Conservation (phyloP, 2,329 filamentous ascomycete genomes). For the Colletotrichum zoysiae region DNA sequence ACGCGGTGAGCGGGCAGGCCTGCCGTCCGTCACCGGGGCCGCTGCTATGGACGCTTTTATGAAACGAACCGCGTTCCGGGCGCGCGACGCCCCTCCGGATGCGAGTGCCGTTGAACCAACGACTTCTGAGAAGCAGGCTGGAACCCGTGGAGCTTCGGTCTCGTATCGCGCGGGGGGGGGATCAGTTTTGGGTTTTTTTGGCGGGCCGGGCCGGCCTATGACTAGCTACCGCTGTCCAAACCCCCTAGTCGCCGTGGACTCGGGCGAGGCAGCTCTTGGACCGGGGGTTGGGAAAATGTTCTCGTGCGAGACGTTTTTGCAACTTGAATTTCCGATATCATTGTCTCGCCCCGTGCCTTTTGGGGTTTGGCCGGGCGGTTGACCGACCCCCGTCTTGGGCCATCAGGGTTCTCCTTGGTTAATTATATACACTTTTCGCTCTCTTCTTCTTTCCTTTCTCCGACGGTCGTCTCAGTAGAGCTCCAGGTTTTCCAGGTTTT, state of each 20-base stretch:
- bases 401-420: slow-evolving; percentile 11
- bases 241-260: not conserved
- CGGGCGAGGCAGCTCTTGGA: not conserved
- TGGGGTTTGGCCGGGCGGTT: not conserved
- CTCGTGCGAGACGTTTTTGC: not conserved
- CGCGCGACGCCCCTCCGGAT: not conserved
- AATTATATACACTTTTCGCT: not conserved
- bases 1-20: too few relatives aligned
- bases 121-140: not conserved
- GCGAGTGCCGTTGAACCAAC: too few relatives aligned
- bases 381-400: not conserved
- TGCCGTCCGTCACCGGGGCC: not conserved
- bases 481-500: slow-evolving; percentile 69
- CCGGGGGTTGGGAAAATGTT: not conserved
- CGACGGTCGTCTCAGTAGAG: slow-evolving; percentile 46
- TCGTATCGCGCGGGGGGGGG: too few relatives aligned
- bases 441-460: not conserved
- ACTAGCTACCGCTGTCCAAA: not conserved
- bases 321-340: not conserved
- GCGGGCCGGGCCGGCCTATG: not conserved
- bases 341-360: not conserved
- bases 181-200: not conserved
- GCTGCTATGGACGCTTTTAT: not conserved
- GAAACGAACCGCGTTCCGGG: slow-evolving; percentile 1
- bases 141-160: not conserved